Conservation (phyloP, 2,329 filamentous ascomycete species). For the Botrytis deweyae region DNA sequence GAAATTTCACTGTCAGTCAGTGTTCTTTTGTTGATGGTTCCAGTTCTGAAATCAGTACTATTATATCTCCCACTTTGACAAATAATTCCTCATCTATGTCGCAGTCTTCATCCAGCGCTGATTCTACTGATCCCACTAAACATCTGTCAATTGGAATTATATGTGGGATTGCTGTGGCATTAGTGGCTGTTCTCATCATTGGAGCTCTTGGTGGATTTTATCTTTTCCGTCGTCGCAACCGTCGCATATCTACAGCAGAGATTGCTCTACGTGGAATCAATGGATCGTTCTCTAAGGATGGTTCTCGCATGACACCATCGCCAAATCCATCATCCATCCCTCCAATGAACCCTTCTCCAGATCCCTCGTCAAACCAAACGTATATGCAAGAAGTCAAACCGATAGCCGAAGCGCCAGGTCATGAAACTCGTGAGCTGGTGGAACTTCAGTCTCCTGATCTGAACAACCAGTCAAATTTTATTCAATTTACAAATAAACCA, state of each 20-base stretch:
- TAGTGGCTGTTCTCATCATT: not conserved
- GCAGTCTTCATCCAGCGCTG: not conserved
- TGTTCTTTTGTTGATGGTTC: slow-evolving; percentile 28
- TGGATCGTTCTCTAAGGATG: not conserved
- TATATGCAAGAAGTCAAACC: not conserved
- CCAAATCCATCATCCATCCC: not conserved
- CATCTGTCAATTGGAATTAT: slow-evolving; percentile 7
- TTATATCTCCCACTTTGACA: slow-evolving; percentile 23
- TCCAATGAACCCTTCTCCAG: not conserved
- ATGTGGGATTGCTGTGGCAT: not conserved
- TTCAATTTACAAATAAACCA: not conserved
- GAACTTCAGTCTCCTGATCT: slow-evolving; percentile 9
- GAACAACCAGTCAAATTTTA: not conserved
- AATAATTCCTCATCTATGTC: slow-evolving; percentile 35
- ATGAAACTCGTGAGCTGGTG: not conserved
- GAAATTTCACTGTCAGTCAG: slow-evolving; percentile 36
- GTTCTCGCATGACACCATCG: not conserved
- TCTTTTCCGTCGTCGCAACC: slow-evolving; percentile 8
- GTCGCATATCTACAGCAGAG: not conserved
- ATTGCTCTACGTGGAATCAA: slow-evolving; percentile 1
- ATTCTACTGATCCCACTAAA: not conserved
- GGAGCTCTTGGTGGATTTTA: not conserved
- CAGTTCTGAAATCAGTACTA: slow-evolving; percentile 22
- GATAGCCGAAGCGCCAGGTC: slow-evolving; percentile 7
- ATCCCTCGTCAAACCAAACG: not conserved